Base-by-base conservation (phyloP, 192 early-diverging fungal species). In the Linnemannia zychae region DNA sequence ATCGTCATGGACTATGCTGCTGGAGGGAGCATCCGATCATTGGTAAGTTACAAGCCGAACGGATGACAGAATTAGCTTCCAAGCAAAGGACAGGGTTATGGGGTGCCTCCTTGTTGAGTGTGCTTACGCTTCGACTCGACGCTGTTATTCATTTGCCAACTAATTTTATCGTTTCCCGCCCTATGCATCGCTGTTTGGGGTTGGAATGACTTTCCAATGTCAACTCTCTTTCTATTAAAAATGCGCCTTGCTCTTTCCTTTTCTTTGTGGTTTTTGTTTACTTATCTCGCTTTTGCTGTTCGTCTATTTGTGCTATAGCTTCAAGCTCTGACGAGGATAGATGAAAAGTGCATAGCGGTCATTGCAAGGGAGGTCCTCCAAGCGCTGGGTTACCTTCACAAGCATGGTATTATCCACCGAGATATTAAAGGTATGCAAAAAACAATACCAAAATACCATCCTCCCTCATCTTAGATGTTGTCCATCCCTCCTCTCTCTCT, bases 1-100 rank as follows among this genome's bases (percentile, higher is more conserved):
- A 96, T 99, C 77, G 93, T 99, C 75, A 99, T 99, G 97, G 99
- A 99, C 79, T 98, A 96, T 90, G 97, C 97, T 9, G 97, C 92
- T 9, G 99, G 97, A 37, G 99, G 99, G 67, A 98, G 96, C 76
- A 91, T 99, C 48, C 87, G 96, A 72, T 89, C 90, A 28, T 87
- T 97, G 81, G 96, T 96, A 71, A 67, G 63, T 52, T 63, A 20
- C 4, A 15, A 18, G 70, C 4, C 28, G 20, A 47, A 12, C 28
- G 57, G n/a, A 57, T 7, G 22, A 63, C 28, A 63, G 22, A n/a
- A 63, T 7, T 3, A 24, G 12, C 28, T 31, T 28, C 4, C 57
- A 11, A 63, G 28, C 12, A 28, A 17, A 63, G 57, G 57, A 57
- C 13, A 63, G 12, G 57, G 57, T 31, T 31, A n/a, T n/a, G n/a